These are phyloP conservation scores for Mycena olivaceomarginata DNA, from an alignment of 768 basidiomycete genomes.

Conservation along the genomic window DNA sequence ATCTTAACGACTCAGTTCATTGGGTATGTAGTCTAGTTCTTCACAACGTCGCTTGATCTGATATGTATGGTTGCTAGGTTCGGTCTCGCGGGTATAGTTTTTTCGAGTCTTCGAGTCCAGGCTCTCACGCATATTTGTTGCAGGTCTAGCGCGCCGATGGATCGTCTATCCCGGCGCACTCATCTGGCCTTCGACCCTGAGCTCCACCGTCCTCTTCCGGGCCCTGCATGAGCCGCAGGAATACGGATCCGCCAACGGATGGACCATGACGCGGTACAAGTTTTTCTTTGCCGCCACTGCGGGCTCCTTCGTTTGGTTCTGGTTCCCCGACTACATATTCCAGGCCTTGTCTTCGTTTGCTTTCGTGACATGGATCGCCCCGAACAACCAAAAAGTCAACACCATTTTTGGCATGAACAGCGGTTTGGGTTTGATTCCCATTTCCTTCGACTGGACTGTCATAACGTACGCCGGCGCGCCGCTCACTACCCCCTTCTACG, in stretches of 20 bases:
- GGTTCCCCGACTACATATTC: constrained; percentile 36
- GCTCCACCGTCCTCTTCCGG: constrained; percentile 22
- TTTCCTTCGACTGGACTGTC: constrained; percentile 25
- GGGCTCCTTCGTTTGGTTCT: constrained; percentile 31
- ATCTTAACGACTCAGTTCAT: constrained; percentile 32
- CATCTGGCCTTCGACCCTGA: constrained; percentile 30
- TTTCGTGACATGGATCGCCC: constrained; percentile 27
- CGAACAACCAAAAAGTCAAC: constrained; percentile 23
- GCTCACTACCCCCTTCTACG: constrained; percentile 25
- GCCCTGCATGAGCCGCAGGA: constrained; percentile 32
- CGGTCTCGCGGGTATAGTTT: constrained; percentile 4
- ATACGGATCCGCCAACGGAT: constrained; percentile 19
- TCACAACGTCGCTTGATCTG: not conserved
- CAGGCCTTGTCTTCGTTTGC: constrained; percentile 30
- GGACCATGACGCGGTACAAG: constrained; percentile 29
- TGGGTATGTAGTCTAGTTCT: not conserved
- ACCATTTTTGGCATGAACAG: constrained; percentile 29
- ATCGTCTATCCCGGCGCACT: constrained; percentile 30
- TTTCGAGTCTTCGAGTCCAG: not conserved
- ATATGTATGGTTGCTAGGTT: not conserved
- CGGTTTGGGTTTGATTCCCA: constrained; percentile 17
- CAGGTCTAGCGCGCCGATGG: constrained; percentile 29
- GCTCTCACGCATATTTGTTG: not conserved
- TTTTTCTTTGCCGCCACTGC: constrained; percentile 20
- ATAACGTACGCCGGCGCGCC: constrained; percentile 23